Evolutionary conservation across 1,284 basidiomycete species (phyloP), one percentile per base, ranked within the genome.

Genomic region (Trametes sp.): DNA sequence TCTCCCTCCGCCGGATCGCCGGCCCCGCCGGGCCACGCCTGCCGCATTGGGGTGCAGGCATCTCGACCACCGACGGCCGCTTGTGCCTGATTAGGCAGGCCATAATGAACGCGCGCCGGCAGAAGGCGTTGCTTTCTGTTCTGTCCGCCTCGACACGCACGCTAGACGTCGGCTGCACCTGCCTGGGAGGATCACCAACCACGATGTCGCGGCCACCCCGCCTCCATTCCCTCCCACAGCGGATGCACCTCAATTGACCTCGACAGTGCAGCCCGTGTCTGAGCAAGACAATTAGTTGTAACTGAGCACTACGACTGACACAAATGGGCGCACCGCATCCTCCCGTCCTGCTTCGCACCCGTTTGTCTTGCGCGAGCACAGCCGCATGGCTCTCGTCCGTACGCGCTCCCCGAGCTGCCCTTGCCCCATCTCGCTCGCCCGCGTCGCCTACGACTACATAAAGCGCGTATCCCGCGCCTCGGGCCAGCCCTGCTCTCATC

Each of bases 1-100:
- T 57, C n/a, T 29, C 21, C 24, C 58, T 52, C 59, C 62, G 62
- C 57, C 36, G 62, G 60, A 67, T 67, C 65, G 65, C 62, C 60
- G 54, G 54, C 59, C 57, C 33, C 42, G n/a, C 31, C 54, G 60
- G 65, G 21, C 45, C 31, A 10, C 14, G 23, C 14, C 28, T 63
- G 50, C 65, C 65, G 21, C 48, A 59, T 58, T 28, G 49, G 62
- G 65, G 31, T 10, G 21, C 31, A 21, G 21, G n/a, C 51, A 48
- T 33, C 50, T 46, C 52, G 52, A 42, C 52, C 36, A 14, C 35
- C 21, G 58, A 45, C 42, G 28, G 52, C 33, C 52, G 51, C n/a
- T 19, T 51, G 59, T 55, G 59, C 54, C 53, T 48, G 52, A 50
- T 49, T 41, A 50, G 52, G 59, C 35, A 60, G 38, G 31, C 35